Conservation (phyloP, 192 early-diverging fungal species). For the Diversispora eburnea region DNA sequence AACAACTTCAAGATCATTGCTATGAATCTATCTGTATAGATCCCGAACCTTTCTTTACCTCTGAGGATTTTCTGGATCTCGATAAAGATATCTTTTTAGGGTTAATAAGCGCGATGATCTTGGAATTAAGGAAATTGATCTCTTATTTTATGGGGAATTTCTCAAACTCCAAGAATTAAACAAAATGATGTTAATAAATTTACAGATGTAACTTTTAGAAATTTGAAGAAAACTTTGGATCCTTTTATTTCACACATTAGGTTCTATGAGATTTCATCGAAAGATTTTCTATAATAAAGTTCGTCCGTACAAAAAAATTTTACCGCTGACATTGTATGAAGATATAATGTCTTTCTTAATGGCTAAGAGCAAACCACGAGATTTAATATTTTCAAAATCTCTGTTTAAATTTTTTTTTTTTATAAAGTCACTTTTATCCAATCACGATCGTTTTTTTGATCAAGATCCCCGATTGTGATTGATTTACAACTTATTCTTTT, state of each 20-base stretch:
- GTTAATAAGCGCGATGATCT: neutral
- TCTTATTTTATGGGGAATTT: slow-evolving; percentile 16
- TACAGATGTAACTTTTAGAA: neutral
- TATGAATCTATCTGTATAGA: slow-evolving; percentile 11
- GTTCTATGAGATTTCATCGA: neutral
- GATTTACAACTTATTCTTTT: too few relatives aligned
- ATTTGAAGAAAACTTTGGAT: neutral
- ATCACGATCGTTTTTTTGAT: too few relatives aligned
- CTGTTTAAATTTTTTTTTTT: too few relatives aligned
- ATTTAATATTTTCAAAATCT: too few relatives aligned
- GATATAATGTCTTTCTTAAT: neutral
- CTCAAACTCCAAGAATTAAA: neutral
- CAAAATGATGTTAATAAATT: neutral
- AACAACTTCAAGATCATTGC: slow-evolving; percentile 15
- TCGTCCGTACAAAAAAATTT: neutral
- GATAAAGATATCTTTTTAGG: slow-evolving; percentile 10
- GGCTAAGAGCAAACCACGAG: too few relatives aligned
- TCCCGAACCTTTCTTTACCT: slow-evolving; percentile 15
- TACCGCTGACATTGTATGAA: neutral
- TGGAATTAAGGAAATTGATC: slow-evolving; percentile 7
- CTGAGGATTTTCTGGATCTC: neutral
- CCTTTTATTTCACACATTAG: neutral
- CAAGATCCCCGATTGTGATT: too few relatives aligned
- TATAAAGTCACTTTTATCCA: too few relatives aligned
- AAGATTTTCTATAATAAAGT: slow-evolving; percentile 12